Evolutionary conservation across 306 rosid species (phyloP).

Genomic region (Purshia tridentata): DNA sequence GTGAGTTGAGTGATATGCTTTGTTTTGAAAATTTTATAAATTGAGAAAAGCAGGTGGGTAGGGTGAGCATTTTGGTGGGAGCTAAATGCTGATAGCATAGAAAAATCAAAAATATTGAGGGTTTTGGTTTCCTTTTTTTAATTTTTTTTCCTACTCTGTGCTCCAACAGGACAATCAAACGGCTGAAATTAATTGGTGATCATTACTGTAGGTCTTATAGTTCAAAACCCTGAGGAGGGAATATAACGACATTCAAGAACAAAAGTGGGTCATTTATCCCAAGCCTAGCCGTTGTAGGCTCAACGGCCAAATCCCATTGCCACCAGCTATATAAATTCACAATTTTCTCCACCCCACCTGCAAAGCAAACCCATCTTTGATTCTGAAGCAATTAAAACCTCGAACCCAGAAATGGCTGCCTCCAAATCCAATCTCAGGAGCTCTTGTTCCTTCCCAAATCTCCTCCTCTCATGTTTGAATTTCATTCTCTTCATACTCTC

Average conservation of each 20-base stretch:
- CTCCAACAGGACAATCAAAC: not conserved
- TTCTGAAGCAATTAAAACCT: not conserved
- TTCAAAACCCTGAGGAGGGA: constrained; percentile 58
- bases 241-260: constrained; percentile 23
- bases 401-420: constrained; percentile 44
- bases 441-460: constrained; percentile 57
- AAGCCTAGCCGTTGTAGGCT: constrained; percentile 56
- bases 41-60: not conserved
- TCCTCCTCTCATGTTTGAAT: constrained; percentile 56
- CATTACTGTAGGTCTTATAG: constrained; percentile 7
- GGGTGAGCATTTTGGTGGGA: not conserved
- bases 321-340: constrained; percentile 36
- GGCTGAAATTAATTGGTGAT: not conserved
- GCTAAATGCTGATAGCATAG: too few relatives aligned
- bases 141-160: too few relatives aligned
- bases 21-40: not conserved
- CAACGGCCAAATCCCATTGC: constrained; percentile 48
- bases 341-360: constrained; percentile 15
- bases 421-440: constrained; percentile 45
- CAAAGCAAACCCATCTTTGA: not conserved
- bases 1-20: not conserved
- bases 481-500: constrained; percentile 65
- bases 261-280: constrained; percentile 33
- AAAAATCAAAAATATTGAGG: too few relatives aligned
- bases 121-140: too few relatives aligned